Base-by-base conservation (phyloP, 129 eudicot genomes). In the Erigeron canadensis region DNA sequence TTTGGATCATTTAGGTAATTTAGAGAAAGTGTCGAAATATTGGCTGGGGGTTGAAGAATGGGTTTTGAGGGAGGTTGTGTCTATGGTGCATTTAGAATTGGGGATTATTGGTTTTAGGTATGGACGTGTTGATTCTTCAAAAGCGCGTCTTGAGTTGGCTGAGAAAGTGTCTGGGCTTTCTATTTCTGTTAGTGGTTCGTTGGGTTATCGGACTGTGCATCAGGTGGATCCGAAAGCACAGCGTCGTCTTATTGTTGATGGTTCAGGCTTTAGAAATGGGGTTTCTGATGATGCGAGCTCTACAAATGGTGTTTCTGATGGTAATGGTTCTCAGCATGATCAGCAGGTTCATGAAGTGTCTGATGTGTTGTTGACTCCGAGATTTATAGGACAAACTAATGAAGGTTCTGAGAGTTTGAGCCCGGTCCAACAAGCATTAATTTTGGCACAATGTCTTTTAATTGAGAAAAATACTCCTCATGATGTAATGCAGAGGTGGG, bases 221-320 rank as follows among this genome's bases (percentile, higher is more conserved):
- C 84, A 93, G 86, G 93, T 86, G 48, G 99, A 89, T 48, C 99
- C 97, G 0, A 94, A 82, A 67, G 93, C 97, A 22, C 97, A 85
- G 73, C 89, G 82, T 70, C 77, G 85, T 46, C 99, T 94, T 74
- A 62, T 54, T 6, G 81, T 80, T 76, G 65, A 85, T 45, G 56
- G 62, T 38, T 46, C 70, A 53, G 63, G 50, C 57, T 65, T 75
- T 8, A 75, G 54, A 45, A 74, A 72, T 43, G 44, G 70, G 16
- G 6, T 7, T 39, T 61, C 50, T 56, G 63, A 68, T 74, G 54
- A 50, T 38, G 1, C 67, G 50, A 69, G 44, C 53, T 63, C 81
- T 7, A 73, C 54, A 42, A 73, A 72, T 43, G 45, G 64, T 13
- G 5, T 17, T 34, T 55, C 48, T 60, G 65, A 70, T 72, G 63